A percentile compares a stretch with the other conserved stretches of the same genome.
Evolutionary conservation across 176 grass and related monocot genomes (phyloP).

Genomic region (Aegilops tauschii): DNA sequence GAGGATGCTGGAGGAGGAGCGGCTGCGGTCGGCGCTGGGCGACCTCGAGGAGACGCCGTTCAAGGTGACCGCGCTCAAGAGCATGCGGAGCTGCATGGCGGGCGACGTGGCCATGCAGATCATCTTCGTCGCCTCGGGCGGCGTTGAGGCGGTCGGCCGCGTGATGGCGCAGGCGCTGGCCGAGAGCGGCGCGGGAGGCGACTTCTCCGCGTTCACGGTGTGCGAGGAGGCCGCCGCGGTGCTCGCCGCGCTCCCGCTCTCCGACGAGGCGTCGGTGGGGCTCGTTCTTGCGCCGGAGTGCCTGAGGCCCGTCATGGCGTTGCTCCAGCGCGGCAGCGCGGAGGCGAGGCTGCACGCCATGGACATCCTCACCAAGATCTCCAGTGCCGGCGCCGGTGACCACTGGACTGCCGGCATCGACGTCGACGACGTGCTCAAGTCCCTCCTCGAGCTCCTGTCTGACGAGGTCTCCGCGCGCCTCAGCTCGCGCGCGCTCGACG

Average conservation of each 20-base stretch:
- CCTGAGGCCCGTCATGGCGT: constrained; percentile 40
- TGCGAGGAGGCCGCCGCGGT: constrained; percentile 78
- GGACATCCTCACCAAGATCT: constrained; percentile 59
- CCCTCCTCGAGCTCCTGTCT: constrained; percentile 77
- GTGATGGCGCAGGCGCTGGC: constrained; percentile 50
- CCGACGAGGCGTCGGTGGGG: constrained; percentile 34
- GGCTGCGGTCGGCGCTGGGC: constrained; percentile 36
- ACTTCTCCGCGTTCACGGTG: constrained; percentile 56
- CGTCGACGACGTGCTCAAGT: constrained; percentile 54
- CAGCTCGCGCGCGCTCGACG: constrained; percentile 71
- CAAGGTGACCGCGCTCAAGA: constrained; percentile 68
- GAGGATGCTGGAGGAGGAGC: constrained; percentile 33
- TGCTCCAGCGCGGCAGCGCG: constrained; percentile 73
- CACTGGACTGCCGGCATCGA: constrained; percentile 42
- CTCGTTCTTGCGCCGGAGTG: constrained; percentile 44
- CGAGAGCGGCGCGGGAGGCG: constrained; percentile 27
- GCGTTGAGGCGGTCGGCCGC: constrained; percentile 41
- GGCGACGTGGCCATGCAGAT: constrained; percentile 42
- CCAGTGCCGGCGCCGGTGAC: constrained; percentile 29
- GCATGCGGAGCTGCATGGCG: constrained; percentile 35
- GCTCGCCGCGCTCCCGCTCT: constrained; percentile 49
- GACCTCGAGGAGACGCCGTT: constrained; percentile 64
- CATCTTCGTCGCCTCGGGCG: constrained; percentile 47
- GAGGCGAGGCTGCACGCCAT: constrained; percentile 69
- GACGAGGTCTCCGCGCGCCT: constrained; percentile 66